Evolutionary conservation across 352 stramenopile species (phyloP).

Genomic region (Aphanomyces cochlioides): DNA sequence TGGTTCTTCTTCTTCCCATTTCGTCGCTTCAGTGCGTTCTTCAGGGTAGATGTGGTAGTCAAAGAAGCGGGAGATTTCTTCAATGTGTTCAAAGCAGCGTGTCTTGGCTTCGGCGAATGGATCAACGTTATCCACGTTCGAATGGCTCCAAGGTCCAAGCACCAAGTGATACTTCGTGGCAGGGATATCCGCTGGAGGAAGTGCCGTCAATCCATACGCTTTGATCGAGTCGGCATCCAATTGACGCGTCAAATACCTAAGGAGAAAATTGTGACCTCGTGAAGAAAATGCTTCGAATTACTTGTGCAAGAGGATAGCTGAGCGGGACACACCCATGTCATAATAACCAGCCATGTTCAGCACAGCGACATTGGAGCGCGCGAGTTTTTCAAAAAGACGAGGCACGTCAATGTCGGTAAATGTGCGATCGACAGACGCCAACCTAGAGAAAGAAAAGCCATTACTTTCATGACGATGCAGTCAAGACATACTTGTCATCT

Average conservation of each 20-base stretch:
- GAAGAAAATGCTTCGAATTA: slow-evolving; percentile 59
- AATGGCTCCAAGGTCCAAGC: slow-evolving; percentile 78
- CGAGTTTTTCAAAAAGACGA: slow-evolving; percentile 56
- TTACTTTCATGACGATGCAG: not conserved
- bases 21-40: slow-evolving; percentile 44
- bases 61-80: slow-evolving; percentile 82
- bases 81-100: slow-evolving; percentile 79
- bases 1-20: slow-evolving; percentile 61
- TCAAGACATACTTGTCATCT: slow-evolving; percentile 42
- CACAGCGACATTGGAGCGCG: slow-evolving; percentile 63
- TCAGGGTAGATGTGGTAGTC: slow-evolving; percentile 75
- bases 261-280: slow-evolving; percentile 64
- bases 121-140: slow-evolving; percentile 72
- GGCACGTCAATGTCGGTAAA: slow-evolving; percentile 51
- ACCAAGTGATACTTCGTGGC: slow-evolving; percentile 58
- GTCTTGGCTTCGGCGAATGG: slow-evolving; percentile 76
- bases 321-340: slow-evolving; percentile 68
- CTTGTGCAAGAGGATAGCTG: slow-evolving; percentile 69
- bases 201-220: slow-evolving; percentile 47
- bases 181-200: slow-evolving; percentile 41
- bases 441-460: slow-evolving; percentile 26
- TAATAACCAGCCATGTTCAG: slow-evolving; percentile 72
- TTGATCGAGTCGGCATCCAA: slow-evolving; percentile 54
- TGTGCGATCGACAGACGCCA: slow-evolving; percentile 43
- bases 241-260: slow-evolving; percentile 75